phyloP scores from a whole-genome alignment of 129 eudicot species.

The Escallonia herrerae region DNA sequence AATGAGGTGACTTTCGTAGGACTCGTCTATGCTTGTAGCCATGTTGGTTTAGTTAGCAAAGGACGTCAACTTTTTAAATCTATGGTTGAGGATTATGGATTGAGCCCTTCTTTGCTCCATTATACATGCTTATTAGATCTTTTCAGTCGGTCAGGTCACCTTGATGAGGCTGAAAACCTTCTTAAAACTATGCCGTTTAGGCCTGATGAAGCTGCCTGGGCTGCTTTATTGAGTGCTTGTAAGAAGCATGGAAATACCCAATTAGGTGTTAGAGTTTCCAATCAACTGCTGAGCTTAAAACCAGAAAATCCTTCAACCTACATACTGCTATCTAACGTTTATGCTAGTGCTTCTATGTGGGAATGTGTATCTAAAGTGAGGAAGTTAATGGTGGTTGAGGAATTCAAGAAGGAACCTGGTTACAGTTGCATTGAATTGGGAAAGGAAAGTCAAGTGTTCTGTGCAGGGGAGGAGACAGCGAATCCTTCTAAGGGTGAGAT shows the following conservation, averaged over 20 bases:
- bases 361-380: constrained; percentile 65
- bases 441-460: constrained; percentile 55
- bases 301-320: constrained; percentile 62
- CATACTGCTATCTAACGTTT: constrained; percentile 56
- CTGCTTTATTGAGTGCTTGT: constrained; percentile 71
- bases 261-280: constrained; percentile 59
- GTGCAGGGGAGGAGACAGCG: constrained; percentile 52
- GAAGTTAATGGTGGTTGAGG: constrained; percentile 50
- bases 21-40: constrained; percentile 80
- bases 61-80: constrained; percentile 69
- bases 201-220: constrained; percentile 94
- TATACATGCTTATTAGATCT: constrained; percentile 85
- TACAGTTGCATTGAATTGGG: constrained; percentile 68
- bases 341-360: constrained; percentile 76
- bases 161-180: constrained; percentile 71
- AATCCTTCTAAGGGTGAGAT: constrained; percentile 53
- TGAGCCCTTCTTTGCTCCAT: constrained; percentile 68
- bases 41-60: constrained; percentile 77
- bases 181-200: constrained; percentile 64
- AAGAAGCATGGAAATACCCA: constrained; percentile 40
- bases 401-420: constrained; percentile 68
- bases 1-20: constrained; percentile 81
- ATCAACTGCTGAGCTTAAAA: constrained; percentile 49
- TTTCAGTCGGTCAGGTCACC: constrained; percentile 67
- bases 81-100: constrained; percentile 46